Evolutionary conservation across 2,329 filamentous ascomycete species (phyloP).

Genomic region (Alternaria longipes): DNA sequence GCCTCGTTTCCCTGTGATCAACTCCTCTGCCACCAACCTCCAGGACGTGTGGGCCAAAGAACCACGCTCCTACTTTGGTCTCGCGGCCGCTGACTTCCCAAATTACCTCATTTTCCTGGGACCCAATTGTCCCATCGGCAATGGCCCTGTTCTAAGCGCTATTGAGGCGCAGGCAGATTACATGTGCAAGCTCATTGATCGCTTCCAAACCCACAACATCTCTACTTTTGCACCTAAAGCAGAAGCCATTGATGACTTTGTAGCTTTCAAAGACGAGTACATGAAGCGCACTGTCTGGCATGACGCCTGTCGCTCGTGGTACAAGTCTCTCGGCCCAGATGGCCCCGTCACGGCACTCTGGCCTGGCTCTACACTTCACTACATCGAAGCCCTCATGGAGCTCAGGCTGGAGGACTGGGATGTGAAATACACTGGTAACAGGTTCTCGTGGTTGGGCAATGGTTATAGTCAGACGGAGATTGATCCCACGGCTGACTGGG

Average conservation of each 20-base stretch:
- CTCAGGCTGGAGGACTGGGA: conserved; percentile 60
- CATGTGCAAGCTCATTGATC: conserved; percentile 61
- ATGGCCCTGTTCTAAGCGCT: conserved; percentile 54
- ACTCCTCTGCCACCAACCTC: conserved; percentile 52
- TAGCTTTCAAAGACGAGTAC: conserved; percentile 57
- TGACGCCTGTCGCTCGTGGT: conserved; percentile 58
- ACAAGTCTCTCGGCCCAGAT: conserved; percentile 45
- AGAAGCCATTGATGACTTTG: conserved; percentile 61
- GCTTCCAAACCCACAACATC: conserved; percentile 61
- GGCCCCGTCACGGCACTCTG: conserved; percentile 54
- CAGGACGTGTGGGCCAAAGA: conserved; percentile 56
- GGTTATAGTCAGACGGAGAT: conserved; percentile 49
- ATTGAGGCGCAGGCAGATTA: conserved; percentile 61
- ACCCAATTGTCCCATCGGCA: conserved; percentile 55
- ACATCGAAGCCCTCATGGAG: conserved; percentile 59
- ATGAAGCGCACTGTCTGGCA: conserved; percentile 59
- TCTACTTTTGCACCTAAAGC: conserved; percentile 55
- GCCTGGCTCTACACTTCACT: conserved; percentile 60
- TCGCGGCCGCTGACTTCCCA: conserved; percentile 58
- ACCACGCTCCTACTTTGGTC: conserved; percentile 56
- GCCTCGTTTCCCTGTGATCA: conserved; percentile 58
- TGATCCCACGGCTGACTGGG: conserved; percentile 48
- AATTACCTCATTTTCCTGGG: conserved; percentile 57
- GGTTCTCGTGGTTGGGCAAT: conserved; percentile 53
- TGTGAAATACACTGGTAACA: conserved; percentile 50